Evolutionary conservation across 768 basidiomycete species (phyloP).

Genomic region (Termitomyces sp.): DNA sequence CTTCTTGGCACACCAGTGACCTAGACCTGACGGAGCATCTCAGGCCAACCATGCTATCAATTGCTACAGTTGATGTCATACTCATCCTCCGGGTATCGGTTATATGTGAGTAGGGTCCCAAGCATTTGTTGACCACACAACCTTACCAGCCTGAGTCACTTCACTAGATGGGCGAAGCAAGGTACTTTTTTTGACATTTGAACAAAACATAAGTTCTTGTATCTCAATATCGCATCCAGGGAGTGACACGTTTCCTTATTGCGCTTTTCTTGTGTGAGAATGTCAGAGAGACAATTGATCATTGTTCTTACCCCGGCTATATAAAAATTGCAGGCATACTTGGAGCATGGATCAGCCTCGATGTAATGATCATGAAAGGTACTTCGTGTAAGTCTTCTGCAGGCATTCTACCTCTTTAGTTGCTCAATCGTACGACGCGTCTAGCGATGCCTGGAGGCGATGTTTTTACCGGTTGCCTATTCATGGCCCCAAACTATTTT

Average conservation of each 20-base stretch:
- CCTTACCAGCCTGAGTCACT: neutral
- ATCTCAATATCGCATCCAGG: neutral
- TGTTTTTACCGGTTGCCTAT: neutral
- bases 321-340: neutral
- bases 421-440: too few relatives aligned
- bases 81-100: conserved; percentile 1
- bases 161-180: neutral
- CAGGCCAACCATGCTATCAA: conserved; percentile 1
- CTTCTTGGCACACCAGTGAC: neutral
- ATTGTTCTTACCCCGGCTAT: neutral
- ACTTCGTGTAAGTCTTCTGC: conserved; percentile 1
- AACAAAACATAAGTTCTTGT: neutral
- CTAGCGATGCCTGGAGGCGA: neutral
- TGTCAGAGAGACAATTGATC: neutral
- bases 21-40: neutral
- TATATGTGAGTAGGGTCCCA: neutral
- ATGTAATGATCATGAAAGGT: neutral
- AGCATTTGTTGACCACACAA: neutral
- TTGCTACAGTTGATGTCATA: conserved; percentile 3
- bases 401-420: neutral
- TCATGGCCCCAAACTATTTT: neutral
- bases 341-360: neutral
- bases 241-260: neutral
- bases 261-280: neutral
- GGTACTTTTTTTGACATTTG: neutral